These are phyloP conservation scores for Gremmenia infestans DNA, from an alignment of 2,329 filamentous ascomycete genomes.

Conservation along the genomic window DNA sequence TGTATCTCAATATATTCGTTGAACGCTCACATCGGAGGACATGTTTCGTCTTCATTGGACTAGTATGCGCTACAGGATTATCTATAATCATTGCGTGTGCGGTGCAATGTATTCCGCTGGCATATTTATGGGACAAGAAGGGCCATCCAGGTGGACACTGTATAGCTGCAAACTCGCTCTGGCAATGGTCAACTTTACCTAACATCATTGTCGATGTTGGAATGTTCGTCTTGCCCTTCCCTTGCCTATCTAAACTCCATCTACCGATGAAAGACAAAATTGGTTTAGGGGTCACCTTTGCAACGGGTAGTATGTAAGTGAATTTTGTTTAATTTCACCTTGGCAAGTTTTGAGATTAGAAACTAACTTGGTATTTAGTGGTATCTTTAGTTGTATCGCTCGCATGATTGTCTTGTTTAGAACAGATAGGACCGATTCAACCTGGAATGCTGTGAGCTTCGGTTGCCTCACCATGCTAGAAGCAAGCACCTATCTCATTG, in stretches of 20 bases:
- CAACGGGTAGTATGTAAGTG: slow-evolving; percentile 1
- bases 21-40: neutral
- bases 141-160: neutral
- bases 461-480: neutral
- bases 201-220: neutral
- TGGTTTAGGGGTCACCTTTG: neutral
- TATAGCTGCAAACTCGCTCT: neutral
- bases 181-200: neutral
- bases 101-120: neutral
- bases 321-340: neutral
- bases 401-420: neutral
- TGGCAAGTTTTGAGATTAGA: too few species aligned
- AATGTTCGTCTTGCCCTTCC: neutral
- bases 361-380: too few species aligned
- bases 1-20: neutral
- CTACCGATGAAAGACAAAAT: neutral
- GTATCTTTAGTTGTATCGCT: too few species aligned
- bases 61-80: neutral
- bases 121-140: neutral
- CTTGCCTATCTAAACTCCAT: neutral
- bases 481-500: neutral
- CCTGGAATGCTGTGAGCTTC: neutral
- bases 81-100: neutral
- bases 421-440: neutral
- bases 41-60: neutral